Evolutionary conservation across 2,329 filamentous ascomycete species (phyloP), one percentile per base, ranked within the genome.

Genomic region (Alternaria novae-zelandiae): DNA sequence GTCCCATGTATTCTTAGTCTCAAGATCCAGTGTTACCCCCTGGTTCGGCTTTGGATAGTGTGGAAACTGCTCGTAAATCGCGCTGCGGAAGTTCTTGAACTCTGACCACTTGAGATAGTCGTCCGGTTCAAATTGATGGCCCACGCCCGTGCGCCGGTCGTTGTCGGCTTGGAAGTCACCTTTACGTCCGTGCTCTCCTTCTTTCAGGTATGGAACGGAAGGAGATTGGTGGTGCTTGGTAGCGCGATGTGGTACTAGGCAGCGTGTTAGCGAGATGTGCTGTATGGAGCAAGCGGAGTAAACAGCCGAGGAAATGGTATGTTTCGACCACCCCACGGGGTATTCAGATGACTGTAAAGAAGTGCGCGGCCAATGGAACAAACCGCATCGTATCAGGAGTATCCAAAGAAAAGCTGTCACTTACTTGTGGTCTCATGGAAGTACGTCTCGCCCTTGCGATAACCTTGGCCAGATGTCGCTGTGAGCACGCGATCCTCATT

Each of bases 101-200:
- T 49, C 43, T 1, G 61, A 23, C 50, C 60, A 70, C n/a, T 11
- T 46, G 6, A 62, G 66, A 6, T 61, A 56, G 11, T 76, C 64
- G 21, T 66, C 62, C 4, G 53, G 45, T 30, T 21, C 17, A 9
- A 57, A 43, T 8, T 57, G 58, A 44, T 77, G 75, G 1, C 75
- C 74, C 8, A 47, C 17, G 2, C 73, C 75, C 1, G 70, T 73
- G 3, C 12, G 20, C 3, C 69, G 59, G 47, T 70, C 68, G 5
- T 53, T 44, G 21, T 76, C 73, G 12, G 46, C 25, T 7, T 61
- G 51, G 2, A 68, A 76, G 21, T 72, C 66, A 6, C 64, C 73
- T 5, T 55, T 45, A 0, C 61, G 62, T 4, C 75, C 73, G 47
- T 77, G 75, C 4, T 15, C 53, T 6, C 74, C 73, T 7, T 61